Conservation (phyloP, 306 rosid species). For the Coriaria nepalensis region DNA sequence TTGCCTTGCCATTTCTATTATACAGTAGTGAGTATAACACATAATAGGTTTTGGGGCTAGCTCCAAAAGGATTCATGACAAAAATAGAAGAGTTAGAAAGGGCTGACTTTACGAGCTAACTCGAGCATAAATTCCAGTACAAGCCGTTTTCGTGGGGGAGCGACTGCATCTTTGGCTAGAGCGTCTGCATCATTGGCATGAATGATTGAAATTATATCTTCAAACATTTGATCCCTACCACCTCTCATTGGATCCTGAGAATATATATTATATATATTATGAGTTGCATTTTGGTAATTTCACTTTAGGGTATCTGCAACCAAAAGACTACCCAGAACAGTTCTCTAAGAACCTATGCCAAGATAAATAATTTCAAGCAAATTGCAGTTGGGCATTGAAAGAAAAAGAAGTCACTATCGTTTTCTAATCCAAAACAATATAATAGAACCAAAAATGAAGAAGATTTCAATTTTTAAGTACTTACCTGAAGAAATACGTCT, state of each 20-base stretch:
- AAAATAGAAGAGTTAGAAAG: conserved; percentile 32
- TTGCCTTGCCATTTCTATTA: too few relatives aligned
- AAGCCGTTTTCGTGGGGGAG: conserved; percentile 76
- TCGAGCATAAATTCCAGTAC: conserved; percentile 81
- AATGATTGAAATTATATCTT: conserved; percentile 52
- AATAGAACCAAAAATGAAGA: background rate
- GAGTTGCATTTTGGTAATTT: too few relatives aligned
- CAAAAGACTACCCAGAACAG: background rate
- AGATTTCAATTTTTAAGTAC: background rate
- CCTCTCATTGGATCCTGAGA: conserved; percentile 96
- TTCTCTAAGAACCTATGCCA: background rate
- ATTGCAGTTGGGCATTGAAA: background rate
- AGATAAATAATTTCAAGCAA: background rate
- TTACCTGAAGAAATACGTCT: conserved; percentile 88
- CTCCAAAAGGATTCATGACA: background rate
- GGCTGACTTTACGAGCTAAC: conserved; percentile 72
- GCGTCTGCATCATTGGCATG: conserved; percentile 61
- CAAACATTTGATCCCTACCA: conserved; percentile 62
- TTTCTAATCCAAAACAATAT: background rate
- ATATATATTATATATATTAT: too few relatives aligned
- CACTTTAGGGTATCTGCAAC: too few relatives aligned
- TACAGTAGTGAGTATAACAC: too few relatives aligned
- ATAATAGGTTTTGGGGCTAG: too few relatives aligned
- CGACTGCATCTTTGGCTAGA: conserved; percentile 44
- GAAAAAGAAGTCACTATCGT: background rate